Evolutionary conservation across 169 alveolate genomes (phyloP), one percentile per base, ranked within the genome.

Genomic region (Besnoitia besnoiti): DNA sequence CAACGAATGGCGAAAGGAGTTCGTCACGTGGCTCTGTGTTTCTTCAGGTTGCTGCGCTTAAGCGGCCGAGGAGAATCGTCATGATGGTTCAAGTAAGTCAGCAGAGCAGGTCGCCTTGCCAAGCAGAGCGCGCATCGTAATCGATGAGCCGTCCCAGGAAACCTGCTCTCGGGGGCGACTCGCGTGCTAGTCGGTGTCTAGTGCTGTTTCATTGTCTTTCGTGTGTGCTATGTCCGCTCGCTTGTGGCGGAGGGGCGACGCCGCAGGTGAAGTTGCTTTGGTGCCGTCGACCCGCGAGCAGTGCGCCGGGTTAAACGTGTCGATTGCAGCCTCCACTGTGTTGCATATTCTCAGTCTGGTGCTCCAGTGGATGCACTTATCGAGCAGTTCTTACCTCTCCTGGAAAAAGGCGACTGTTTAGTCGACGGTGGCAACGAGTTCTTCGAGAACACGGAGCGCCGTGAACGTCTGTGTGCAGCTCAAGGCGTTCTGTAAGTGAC

Each of bases 341-440:
- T n/a, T n/a, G n/a, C n/a, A n/a, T n/a, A n/a, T 47, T 21, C 59
- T 19, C 88, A 89, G 89, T 95, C 96, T 8, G 97, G 97, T 7
- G 94, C 95, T 35, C 95, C 97, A 44, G 97, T 95, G 42, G 97
- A 95, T 59, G 95, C 93, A 59, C 84, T 90, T 51, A 94, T 95
- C 27, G 94, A 80, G 4, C 85, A 90, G 37, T 84, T 95, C 42
- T 90, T 95, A 73, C 94, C 93, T 59, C 85, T 93, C 55, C 95
- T 96, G 44, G 95, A 85, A 21, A 35, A 77, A 30, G 97, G 96
- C 35, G 98, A 97, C 76, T 85, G 96, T 39, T 90, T 97, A 39
- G 93, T 97, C 30, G 98, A 97, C 91, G 97, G 98, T 16, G 98
- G 98, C 37, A 97, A 97, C 90, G 98, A 97, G 90, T 97, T 97